phyloP scores from a whole-genome alignment of 352 stramenopile genomes.

The Phytophthora sp. region DNA sequence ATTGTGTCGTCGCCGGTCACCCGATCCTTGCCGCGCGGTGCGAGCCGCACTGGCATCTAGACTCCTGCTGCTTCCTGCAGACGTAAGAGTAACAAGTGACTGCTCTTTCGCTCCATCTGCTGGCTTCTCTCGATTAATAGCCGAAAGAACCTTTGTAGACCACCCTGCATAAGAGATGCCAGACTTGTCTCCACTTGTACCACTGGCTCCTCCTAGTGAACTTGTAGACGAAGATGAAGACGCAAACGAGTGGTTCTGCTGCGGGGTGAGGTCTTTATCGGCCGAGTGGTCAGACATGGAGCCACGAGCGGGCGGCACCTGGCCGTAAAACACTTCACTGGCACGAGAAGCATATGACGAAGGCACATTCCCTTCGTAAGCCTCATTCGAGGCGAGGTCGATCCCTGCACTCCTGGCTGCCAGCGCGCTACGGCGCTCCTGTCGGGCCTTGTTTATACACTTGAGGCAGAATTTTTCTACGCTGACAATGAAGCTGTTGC shows the following conservation, averaged over 20 bases:
- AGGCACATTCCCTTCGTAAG: slow-evolving; percentile 28
- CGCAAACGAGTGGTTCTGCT: slow-evolving; percentile 47
- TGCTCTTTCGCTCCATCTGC: slow-evolving; percentile 38
- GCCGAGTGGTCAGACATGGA: slow-evolving; percentile 42
- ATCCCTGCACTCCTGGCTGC: slow-evolving; percentile 26
- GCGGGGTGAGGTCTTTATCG: slow-evolving; percentile 26
- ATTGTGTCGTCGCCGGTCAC: slow-evolving; percentile 49
- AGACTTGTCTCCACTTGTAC: slow-evolving; percentile 39
- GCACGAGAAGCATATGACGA: slow-evolving; percentile 34
- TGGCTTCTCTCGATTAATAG: slow-evolving; percentile 51
- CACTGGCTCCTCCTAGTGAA: slow-evolving; percentile 31
- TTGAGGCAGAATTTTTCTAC: slow-evolving; percentile 86
- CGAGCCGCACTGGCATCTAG: slow-evolving; percentile 20
- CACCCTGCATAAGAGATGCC: slow-evolving; percentile 60
- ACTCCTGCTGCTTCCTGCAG: slow-evolving; percentile 32
- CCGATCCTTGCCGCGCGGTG: slow-evolving; percentile 22
- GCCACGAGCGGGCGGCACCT: slow-evolving; percentile 31
- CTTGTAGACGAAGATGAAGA: slow-evolving; percentile 53
- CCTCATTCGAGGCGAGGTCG: slow-evolving; percentile 24
- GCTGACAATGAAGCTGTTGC: slow-evolving; percentile 58
- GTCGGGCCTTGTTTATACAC: slow-evolving; percentile 74
- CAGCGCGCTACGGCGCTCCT: slow-evolving; percentile 54
- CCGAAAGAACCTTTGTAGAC: slow-evolving; percentile 63
- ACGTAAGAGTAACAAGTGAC: slow-evolving; percentile 31
- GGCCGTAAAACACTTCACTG: slow-evolving; percentile 42